These are phyloP conservation scores for Pseudogymnoascus sp. DNA, from an alignment of 2,329 filamentous ascomycete genomes.

Conservation along the genomic window DNA sequence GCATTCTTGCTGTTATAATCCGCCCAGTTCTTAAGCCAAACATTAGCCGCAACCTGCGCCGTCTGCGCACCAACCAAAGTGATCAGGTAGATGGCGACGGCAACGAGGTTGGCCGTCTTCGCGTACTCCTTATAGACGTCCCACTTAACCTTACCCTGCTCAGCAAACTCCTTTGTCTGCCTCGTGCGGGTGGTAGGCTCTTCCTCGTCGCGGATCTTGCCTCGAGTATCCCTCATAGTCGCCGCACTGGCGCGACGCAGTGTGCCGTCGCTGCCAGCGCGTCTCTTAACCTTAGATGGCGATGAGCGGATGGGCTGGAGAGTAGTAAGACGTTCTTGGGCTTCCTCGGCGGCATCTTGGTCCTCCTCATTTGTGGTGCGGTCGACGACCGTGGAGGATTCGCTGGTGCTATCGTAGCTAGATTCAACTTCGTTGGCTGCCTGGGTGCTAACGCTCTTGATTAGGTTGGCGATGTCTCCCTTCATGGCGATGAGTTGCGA, in stretches of 20 bases:
- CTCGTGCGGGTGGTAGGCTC: constrained; percentile 63
- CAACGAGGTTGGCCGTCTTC: constrained; percentile 81
- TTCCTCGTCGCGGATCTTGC: constrained; percentile 79
- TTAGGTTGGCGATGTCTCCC: constrained; percentile 75
- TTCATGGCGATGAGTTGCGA: constrained; percentile 88
- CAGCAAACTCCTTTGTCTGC: constrained; percentile 77
- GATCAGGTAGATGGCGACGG: constrained; percentile 70
- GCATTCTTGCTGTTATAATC: constrained; percentile 63
- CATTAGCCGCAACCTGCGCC: constrained; percentile 70
- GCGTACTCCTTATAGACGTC: constrained; percentile 90
- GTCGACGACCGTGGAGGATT: constrained; percentile 49
- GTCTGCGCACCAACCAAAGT: constrained; percentile 74
- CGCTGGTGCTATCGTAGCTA: constrained; percentile 43
- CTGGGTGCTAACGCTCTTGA: constrained; percentile 63
- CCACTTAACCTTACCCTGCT: constrained; percentile 98
- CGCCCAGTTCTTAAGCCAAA: constrained; percentile 93
- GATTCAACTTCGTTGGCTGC: constrained; percentile 32
- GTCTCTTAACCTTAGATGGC: constrained; percentile 42
- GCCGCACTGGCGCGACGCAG: constrained; percentile 84
- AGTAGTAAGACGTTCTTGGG: constrained; percentile 67
- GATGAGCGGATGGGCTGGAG: constrained; percentile 60
- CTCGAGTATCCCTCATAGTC: constrained; percentile 77
- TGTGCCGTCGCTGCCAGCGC: constrained; percentile 65
- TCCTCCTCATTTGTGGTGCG: constrained; percentile 38
- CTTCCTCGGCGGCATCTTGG: constrained; percentile 63